Conservation (phyloP, 805 yeast genomes). For the Pichia occidentalis region DNA sequence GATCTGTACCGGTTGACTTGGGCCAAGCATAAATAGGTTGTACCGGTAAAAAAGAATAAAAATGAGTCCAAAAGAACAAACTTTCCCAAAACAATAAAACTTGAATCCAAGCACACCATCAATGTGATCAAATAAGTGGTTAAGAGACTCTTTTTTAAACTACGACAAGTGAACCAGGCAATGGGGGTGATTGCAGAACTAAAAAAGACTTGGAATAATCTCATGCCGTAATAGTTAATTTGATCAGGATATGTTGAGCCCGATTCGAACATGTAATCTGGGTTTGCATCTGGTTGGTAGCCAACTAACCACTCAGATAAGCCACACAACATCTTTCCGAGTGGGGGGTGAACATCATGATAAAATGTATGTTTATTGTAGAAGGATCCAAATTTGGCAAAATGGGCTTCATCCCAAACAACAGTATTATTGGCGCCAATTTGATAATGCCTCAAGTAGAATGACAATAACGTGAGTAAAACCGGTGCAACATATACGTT, state of each 20-base stretch:
- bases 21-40: slow-evolving; percentile 57
- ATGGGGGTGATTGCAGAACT: slow-evolving; percentile 62
- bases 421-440: slow-evolving; percentile 54
- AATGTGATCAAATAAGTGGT: slow-evolving; percentile 56
- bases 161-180: slow-evolving; percentile 63
- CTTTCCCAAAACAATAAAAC: slow-evolving; percentile 64
- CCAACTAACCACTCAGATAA: slow-evolving; percentile 54
- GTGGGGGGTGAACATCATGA: slow-evolving; percentile 96
- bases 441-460: slow-evolving; percentile 52
- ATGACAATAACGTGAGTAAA: slow-evolving; percentile 38
- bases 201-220: slow-evolving; percentile 64
- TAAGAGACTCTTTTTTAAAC: slow-evolving; percentile 43
- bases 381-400: slow-evolving; percentile 92
- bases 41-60: slow-evolving; percentile 67
- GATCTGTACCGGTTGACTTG: slow-evolving; percentile 45
- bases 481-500: slow-evolving; percentile 33
- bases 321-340: slow-evolving; percentile 91
- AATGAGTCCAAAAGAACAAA: slow-evolving; percentile 73
- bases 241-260: slow-evolving; percentile 60
- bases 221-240: slow-evolving; percentile 56
- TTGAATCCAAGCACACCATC: slow-evolving; percentile 60
- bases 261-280: slow-evolving; percentile 60
- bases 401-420: slow-evolving; percentile 89
- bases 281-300: slow-evolving; percentile 41
- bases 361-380: slow-evolving; percentile 83